Conservation (phyloP, 768 basidiomycete species). For the Collybia sp. region DNA sequence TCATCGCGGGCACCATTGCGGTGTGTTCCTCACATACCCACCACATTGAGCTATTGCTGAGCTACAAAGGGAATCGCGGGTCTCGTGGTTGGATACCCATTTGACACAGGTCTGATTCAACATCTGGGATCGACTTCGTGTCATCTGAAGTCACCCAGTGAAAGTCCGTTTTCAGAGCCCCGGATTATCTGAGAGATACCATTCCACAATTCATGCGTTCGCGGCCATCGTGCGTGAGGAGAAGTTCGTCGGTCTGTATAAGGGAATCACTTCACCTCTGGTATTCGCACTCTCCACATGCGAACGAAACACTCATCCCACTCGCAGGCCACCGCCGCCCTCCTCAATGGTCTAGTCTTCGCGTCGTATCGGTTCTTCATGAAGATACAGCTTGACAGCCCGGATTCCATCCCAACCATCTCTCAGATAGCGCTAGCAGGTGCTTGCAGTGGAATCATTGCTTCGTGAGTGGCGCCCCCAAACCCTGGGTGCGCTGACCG, state of each 20-base stretch:
- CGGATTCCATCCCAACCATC: conserved; percentile 52
- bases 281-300: conserved; percentile 29
- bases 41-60: background rate
- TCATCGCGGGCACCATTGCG: conserved; percentile 72
- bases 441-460: conserved; percentile 71
- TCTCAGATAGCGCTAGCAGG: conserved; percentile 76
- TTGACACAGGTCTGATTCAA: conserved; percentile 54
- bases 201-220: conserved; percentile 59
- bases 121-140: background rate
- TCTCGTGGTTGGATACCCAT: conserved; percentile 69
- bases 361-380: conserved; percentile 80
- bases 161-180: conserved; percentile 81
- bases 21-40: conserved; percentile 11
- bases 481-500: background rate
- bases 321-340: conserved; percentile 57
- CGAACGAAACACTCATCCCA: background rate
- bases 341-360: conserved; percentile 86
- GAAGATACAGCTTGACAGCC: conserved; percentile 51
- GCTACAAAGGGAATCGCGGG: conserved; percentile 51
- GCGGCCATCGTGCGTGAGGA: conserved; percentile 68
- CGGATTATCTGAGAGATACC: conserved; percentile 50
- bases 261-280: conserved; percentile 78
- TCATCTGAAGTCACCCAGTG: conserved; percentile 32
- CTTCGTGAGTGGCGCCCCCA: conserved; percentile 51
- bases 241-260: conserved; percentile 61